Conservation (phyloP, 805 yeast genomes). For the Sungouiella thailandica region DNA sequence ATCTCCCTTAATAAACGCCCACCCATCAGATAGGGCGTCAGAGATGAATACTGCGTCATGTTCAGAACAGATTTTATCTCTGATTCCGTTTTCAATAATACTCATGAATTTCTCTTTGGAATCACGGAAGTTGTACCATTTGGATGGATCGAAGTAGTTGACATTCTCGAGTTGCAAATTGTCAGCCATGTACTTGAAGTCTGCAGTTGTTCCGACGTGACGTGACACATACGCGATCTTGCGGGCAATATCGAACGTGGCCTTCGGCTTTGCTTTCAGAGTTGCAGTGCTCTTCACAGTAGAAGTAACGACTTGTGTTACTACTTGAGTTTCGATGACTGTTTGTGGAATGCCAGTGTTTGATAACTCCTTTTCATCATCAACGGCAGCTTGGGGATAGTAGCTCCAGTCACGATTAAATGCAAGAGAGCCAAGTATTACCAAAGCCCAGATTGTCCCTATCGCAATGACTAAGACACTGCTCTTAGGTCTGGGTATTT, state of each 20-base stretch:
- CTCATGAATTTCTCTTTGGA: neutral
- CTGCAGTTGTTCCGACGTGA: neutral
- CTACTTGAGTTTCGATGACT: no score
- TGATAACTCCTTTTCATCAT: no score
- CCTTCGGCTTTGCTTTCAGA: no score
- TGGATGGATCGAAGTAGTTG: neutral
- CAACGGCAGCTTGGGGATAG: no score
- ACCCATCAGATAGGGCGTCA: neutral
- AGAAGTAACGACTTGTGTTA: no score
- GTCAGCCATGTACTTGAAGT: neutral
- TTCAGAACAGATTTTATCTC: neutral
- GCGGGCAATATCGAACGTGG: neutral
- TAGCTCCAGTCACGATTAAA: no score
- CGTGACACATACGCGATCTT: neutral
- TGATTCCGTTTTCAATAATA: neutral
- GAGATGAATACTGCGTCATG: neutral
- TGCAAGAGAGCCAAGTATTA: no score
- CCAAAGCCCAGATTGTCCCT: no score
- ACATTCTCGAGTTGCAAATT: neutral
- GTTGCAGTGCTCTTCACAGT: no score
- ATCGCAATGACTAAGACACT: no score
- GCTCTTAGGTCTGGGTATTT: no score
- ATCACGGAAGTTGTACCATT: neutral
- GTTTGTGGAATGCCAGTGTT: no score
- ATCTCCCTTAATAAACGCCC: neutral